Evolutionary conservation across 2,329 filamentous ascomycete genomes (phyloP), one percentile per base, ranked within the genome.

Genomic region (Xylaria sp.): DNA sequence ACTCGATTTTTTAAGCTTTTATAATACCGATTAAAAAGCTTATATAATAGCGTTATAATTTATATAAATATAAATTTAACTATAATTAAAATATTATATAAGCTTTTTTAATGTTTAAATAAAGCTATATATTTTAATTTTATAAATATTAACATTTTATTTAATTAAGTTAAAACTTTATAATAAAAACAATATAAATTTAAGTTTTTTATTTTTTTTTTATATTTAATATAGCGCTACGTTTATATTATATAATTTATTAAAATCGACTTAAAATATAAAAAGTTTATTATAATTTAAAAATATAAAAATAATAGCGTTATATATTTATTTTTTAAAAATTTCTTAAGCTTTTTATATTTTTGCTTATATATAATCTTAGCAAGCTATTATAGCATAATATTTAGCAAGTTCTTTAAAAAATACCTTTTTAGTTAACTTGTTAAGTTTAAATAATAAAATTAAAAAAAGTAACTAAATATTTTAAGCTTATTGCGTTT

Each of bases 61-160:
- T 23, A 23, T 57, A 57, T 57, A 57, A 21, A 57, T 23, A 23
- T 40, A 25, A 23, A 57, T 40, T 25, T 57, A 23, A 13, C 10
- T 57, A 57, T 57, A 40, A 16, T 57, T 40, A 40, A 57, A 40
- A 40, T 57, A 57, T 57, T 57, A 57, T 23, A 23, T 57, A 40
- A 57, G 32, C 5, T 57, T 57, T 57, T 57, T 57, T 40, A 57
- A 23, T 23, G 13, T 40, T 40, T 57, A 57, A 40, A 57, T 57
- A 13, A 57, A 12, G 1, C 8, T 40, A 13, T 13, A 57, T 13
- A 9, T 57, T 57, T 57, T 57, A 57, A 57, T 57, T 57, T 57
- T 57, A 40, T 40, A 57, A 25, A 57, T 57, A 21, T 40, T 57
- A 57, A 25, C 40, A 25, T 25, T 23, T 57, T 40, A 16, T 57